phyloP scores from a whole-genome alignment of 1,139 yeast genomes.

The Entelexis paramagnoliae region DNA sequence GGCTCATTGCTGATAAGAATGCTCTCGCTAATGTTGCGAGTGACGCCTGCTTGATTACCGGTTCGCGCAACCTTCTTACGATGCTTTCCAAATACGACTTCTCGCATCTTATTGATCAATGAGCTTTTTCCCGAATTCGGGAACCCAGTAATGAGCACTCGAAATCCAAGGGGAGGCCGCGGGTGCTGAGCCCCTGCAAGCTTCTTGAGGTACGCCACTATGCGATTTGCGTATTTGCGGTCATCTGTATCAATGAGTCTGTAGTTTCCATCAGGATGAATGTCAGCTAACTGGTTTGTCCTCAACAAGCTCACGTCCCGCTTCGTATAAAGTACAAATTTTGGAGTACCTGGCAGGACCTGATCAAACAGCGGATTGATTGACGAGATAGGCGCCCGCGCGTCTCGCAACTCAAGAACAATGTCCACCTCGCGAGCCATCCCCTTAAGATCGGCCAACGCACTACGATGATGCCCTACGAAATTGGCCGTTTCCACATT shows the following conservation, averaged over 20 bases:
- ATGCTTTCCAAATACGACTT: constrained; percentile 38
- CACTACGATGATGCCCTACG: constrained; percentile 85
- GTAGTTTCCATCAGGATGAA: constrained; percentile 51
- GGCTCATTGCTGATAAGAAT: constrained; percentile 56
- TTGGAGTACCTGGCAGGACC: constrained; percentile 49
- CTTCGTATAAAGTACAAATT: constrained; percentile 59
- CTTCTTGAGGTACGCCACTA: constrained; percentile 42
- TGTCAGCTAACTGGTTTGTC: constrained; percentile 35
- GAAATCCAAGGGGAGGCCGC: constrained; percentile 72
- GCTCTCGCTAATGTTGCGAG: constrained; percentile 67
- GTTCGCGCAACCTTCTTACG: constrained; percentile 64
- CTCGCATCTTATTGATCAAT: constrained; percentile 62
- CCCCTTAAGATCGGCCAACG: constrained; percentile 57
- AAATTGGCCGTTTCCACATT: constrained; percentile 65
- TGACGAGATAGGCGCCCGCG: constrained; percentile 80
- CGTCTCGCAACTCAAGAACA: constrained; percentile 73
- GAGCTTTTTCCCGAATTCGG: constrained; percentile 99
- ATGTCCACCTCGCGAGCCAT: constrained; percentile 57
- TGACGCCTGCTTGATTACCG: constrained; percentile 87
- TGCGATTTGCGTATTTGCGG: constrained; percentile 40
- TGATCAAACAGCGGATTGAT: constrained; percentile 71
- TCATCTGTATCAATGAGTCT: constrained; percentile 53
- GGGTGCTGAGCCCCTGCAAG: constrained; percentile 31
- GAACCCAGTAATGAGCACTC: constrained; percentile 79
- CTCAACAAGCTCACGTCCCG: constrained; percentile 38